Evolutionary conservation across 2,329 filamentous ascomycete genomes (phyloP), one percentile per base, ranked within the genome.

Genomic region (Ophiostoma perfectum): DNA sequence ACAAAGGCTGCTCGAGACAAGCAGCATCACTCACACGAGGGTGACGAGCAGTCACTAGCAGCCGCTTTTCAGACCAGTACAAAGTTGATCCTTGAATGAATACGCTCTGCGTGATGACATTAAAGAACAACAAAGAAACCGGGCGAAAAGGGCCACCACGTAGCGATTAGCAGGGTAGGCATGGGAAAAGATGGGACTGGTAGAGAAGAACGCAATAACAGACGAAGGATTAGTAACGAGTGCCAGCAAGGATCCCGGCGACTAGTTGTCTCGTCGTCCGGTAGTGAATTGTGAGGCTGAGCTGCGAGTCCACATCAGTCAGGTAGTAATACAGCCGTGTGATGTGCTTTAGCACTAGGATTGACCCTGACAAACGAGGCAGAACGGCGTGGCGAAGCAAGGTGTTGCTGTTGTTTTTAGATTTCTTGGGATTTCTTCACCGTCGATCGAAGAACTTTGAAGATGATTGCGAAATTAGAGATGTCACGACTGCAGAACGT

Each of bases 321-420:
- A 52, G 18, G 47, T 52, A 55, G 49, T 2, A 7, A 18, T 27
- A 27, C 27, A 27, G 2, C 27, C 1, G 58, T 67, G 49, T 12
- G 52, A 44, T 36, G 8, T n/a, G 12, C 39, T 52, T 58, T 12
- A 16, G 49, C 62, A 41, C 49, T 68, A 68, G 55, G 36, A 58
- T 16, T 60, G 63, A 39, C 58, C 58, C 65, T 67, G 68, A 49
- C 55, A 66, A 55, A 65, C 68, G 47, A 69, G 68, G 68, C 68
- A 69, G 65, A 27, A 49, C 65, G 49, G 18, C 65, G 68, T 66
- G 68, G 68, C 68, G 68, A 62, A 66, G 68, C 65, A 66, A n/a
- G 27, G 27, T 27, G 27, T 27, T 27, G 7, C 42, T 44, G 42
- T 44, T 60, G 7, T 60, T 60, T 60, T 60, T 60, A 60, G 11